Percentiles rank a stretch among this genome's conserved stretches.
These are phyloP conservation scores for Canavalia ensiformis DNA, from an alignment of 306 rosid species.

Conservation along the genomic window DNA sequence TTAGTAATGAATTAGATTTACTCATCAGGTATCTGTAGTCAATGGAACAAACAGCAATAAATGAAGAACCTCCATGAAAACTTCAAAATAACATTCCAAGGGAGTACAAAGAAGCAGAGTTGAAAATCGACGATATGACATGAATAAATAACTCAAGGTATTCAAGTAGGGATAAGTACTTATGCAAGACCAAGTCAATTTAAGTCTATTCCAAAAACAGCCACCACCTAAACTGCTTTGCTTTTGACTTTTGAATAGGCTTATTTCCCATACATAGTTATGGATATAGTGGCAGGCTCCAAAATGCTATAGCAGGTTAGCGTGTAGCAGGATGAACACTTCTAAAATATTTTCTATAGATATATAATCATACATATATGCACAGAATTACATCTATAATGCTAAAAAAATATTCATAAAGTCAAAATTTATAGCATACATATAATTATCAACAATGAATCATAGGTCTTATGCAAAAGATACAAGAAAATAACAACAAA, in stretches of 20 bases:
- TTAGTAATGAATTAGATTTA: slow-evolving; percentile 20
- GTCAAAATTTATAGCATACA: too few species aligned
- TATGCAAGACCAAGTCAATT: not conserved
- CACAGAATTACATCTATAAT: too few species aligned
- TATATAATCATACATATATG: too few species aligned
- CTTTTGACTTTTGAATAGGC: not conserved
- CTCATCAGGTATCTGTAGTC: not conserved
- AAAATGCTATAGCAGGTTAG: too few species aligned
- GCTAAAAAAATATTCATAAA: too few species aligned
- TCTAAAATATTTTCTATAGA: too few species aligned
- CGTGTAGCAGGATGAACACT: too few species aligned
- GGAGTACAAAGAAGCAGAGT: not conserved
- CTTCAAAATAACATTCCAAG: not conserved
- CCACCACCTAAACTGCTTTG: not conserved
- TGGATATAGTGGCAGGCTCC: too few species aligned
- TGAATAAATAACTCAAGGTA: not conserved
- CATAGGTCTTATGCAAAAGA: too few species aligned
- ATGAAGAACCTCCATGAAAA: not conserved
- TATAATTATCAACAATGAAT: too few species aligned
- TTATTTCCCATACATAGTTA: not conserved
- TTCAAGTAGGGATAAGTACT: not conserved
- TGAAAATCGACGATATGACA: not conserved
- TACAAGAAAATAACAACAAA: too few species aligned
- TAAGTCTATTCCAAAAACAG: not conserved
- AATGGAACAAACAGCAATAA: not conserved